Evolutionary conservation across 306 rosid species (phyloP).

Genomic region (Sesbania bispinosa): DNA sequence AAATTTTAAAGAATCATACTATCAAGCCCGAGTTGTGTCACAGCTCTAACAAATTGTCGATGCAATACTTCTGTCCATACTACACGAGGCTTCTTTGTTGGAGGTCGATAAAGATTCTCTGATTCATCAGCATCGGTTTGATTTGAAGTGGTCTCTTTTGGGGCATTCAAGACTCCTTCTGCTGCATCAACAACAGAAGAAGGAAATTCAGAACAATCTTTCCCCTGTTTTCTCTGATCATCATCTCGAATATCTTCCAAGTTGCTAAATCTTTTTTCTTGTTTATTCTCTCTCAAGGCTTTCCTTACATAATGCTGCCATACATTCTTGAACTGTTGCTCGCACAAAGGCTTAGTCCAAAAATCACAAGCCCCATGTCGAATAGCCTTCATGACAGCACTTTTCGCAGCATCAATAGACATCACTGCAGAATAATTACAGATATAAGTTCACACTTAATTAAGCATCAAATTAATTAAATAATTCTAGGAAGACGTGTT

Average conservation of each 20-base stretch:
- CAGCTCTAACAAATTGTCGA: constrained; percentile 49
- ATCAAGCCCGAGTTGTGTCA: constrained; percentile 58
- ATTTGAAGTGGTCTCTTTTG: constrained; percentile 20
- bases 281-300: constrained; percentile 37
- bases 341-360: constrained; percentile 54
- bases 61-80: constrained; percentile 63
- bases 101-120: constrained; percentile 32
- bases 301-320: constrained; percentile 62
- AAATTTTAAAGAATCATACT: constrained; percentile 45
- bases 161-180: no score
- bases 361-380: constrained; percentile 60
- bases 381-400: constrained; percentile 40
- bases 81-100: constrained; percentile 56
- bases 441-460: constrained; percentile 6
- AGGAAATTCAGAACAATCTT: constrained; percentile 38
- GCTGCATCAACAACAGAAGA: constrained; percentile 45
- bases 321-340: constrained; percentile 41
- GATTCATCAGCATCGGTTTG: constrained; percentile 43
- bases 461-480: background rate
- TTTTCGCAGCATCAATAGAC: constrained; percentile 49
- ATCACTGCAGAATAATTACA: constrained; percentile 75
- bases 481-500: background rate
- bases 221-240: constrained; percentile 28
- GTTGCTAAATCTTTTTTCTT: constrained; percentile 38
- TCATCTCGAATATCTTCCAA: constrained; percentile 37